Conservation (phyloP, 2,329 filamentous ascomycete genomes). For the Fusarium fracticaudum region DNA sequence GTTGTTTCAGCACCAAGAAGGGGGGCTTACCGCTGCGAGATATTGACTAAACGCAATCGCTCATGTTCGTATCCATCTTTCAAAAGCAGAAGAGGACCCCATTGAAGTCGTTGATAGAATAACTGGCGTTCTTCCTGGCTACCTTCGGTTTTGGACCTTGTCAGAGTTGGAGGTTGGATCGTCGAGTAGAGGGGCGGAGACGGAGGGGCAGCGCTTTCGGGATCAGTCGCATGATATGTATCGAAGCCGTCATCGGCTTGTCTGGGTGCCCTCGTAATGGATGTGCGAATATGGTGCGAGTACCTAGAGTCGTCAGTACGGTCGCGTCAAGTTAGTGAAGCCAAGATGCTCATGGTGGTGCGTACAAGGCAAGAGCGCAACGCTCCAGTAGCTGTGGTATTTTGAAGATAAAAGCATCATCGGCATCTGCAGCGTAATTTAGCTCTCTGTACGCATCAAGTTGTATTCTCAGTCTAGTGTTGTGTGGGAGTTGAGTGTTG, state of each 20-base stretch:
- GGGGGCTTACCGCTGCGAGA: neutral
- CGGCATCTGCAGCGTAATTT: rapidly evolving
- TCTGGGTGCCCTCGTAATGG: rapidly evolving
- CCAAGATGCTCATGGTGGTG: rapidly evolving
- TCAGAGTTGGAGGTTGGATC: neutral
- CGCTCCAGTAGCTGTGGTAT: rapidly evolving
- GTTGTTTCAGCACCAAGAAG: neutral
- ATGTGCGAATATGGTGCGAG: rapidly evolving
- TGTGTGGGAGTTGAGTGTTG: neutral
- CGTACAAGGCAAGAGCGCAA: rapidly evolving
- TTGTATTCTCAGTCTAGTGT: rapidly evolving
- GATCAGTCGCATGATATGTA: rapidly evolving
- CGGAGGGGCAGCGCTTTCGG: too few relatives aligned
- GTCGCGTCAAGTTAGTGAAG: neutral
- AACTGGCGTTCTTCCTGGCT: rapidly evolving
- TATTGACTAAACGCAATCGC: rapidly evolving
- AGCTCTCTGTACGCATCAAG: rapidly evolving
- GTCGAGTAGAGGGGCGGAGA: rapidly evolving
- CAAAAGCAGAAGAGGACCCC: rapidly evolving
- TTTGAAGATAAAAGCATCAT: rapidly evolving
- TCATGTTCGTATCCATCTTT: rapidly evolving
- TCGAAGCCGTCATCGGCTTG: rapidly evolving
- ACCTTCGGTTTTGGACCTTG: rapidly evolving
- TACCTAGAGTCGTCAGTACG: rapidly evolving
- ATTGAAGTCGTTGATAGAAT: rapidly evolving